Evolutionary conservation across 345 rosid genomes (phyloP).

Genomic region (Turritis glabra): DNA sequence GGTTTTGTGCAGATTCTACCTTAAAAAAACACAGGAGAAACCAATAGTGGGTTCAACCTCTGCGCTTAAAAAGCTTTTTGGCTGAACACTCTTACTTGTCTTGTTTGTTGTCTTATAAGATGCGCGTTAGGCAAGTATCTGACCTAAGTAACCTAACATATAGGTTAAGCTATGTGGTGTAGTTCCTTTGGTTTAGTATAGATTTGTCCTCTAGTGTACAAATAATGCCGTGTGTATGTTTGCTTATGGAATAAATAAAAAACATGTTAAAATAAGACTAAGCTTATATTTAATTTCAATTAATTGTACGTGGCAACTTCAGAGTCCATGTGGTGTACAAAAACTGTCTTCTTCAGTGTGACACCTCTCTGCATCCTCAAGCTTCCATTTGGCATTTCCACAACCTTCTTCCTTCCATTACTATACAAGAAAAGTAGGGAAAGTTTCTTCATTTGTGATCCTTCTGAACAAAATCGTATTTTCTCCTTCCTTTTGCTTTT

Average conservation of each 20-base stretch:
- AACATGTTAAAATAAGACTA: background rate
- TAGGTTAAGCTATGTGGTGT: background rate
- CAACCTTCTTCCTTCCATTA: constrained; percentile 21
- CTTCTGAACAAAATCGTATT: background rate
- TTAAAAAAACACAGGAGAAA: constrained; percentile 21
- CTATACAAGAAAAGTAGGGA: background rate
- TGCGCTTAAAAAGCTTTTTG: constrained; percentile 45
- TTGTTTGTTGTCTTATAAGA: background rate
- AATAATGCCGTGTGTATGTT: background rate
- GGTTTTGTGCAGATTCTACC: constrained; percentile 48
- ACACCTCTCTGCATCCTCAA: constrained; percentile 28
- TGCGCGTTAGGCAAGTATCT: background rate
- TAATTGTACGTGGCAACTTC: constrained; percentile 28
- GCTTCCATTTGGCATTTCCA: constrained; percentile 34
- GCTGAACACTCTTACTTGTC: constrained; percentile 12
- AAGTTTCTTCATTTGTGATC: background rate
- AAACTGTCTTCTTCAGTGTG: constrained; percentile 33
- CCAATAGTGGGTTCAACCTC: constrained; percentile 36
- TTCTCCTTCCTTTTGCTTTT: background rate
- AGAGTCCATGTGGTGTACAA: constrained; percentile 26
- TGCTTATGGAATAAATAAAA: constrained; percentile 1
- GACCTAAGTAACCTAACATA: constrained; percentile 15
- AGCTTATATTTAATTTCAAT: background rate
- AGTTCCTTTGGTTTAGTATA: background rate
- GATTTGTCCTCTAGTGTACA: constrained; percentile 18